Evolutionary conservation across 2,329 filamentous ascomycete species (phyloP), one percentile per base, ranked within the genome.

Genomic region (Alternaria sp.): DNA sequence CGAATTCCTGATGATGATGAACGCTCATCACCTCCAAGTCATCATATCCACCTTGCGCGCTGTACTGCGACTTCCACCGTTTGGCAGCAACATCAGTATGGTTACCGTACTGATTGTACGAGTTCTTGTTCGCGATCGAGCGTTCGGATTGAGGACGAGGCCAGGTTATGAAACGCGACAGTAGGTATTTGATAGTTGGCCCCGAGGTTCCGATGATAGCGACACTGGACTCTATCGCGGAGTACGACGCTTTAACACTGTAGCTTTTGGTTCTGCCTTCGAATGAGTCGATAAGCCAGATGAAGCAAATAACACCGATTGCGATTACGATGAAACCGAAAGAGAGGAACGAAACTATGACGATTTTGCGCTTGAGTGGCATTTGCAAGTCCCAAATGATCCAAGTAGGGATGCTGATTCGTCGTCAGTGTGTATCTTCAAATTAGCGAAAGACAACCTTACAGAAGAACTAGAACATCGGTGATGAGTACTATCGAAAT

Each of bases 351-450:
- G 58, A 56, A 14, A 63, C 65, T 10, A 58, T 63, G 17, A 67
- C 45, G 24, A 68, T 14, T 37, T 66, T 68, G 8, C 53, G 54
- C 21, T 54, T 56, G 2, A 66, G 37, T 5, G 64, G 42, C 66
- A 70, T 70, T 37, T 67, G 62, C 8, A 70, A 41, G 26, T 66
- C 68, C 59, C 61, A 69, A 13, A 70, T 65, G 3, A 70, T 70
- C 68, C 66, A 69, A 0, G 68, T 66, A 6, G 68, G 68, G 52
- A 70, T 70, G 5, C 58, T 61, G 41, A 11, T 10, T n/a, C 26
- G 4, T n/a, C 14, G 21, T 55, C 29, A 54, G 51, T n/a, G 33
- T 39, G 23, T 17, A 10, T 26, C 11, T 5, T 14, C 14, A 23
- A 11, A 26, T 44, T 24, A 14, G 24, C 9, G 11, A 14, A 11